Base-by-base conservation (phyloP, 176 grass and related monocot genomes). In the Tillandsia leiboldiana region DNA sequence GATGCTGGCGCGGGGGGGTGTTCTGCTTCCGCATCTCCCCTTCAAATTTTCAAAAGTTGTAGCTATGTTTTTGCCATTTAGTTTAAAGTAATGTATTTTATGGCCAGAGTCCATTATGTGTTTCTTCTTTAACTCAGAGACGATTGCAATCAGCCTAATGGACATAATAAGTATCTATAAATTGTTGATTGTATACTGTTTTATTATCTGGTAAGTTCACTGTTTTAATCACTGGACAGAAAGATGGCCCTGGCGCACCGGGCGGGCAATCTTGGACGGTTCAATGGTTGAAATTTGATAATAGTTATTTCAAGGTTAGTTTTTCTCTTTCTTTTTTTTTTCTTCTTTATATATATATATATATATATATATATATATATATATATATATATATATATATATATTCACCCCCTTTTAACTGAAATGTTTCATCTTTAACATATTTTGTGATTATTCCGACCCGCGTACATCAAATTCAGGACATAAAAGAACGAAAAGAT, bases 201-300 rank as follows among this genome's bases (percentile, higher is more conserved):
- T 67, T 24, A 24, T 24, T 49, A 24, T 22, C 24, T 29, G 18
- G 22, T 9, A 57, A 22, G 51, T 48, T 79, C 12, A 63, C 66
- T 57, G 14, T 80, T 66, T 48, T 67, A 7, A 9, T 62, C 14
- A 14, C 74, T 49, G 67, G 24, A 67, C 66, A 99, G 95, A 93
- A 94, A 86, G 86, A 93, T 78, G 95, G 95, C 51, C 95, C 90
- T 78, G 95, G 95, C 69, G 90, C 86, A 75, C 87, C 95, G 72
- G 95, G 95, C 64, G 95, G 95, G n/a, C 95, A 99, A 68, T 99
- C 95, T 57, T 99, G 95, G 95, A 99, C 95, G n/a, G 70, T 56
- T 50, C 83, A 88, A 51, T 99, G 95, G 90, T 80, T 99, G 63
- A 90, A 84, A 68, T 94, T 99, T 71, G 95, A 99, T 49, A 93